Evolutionary conservation across 169 alveolate species (phyloP), one percentile per base, ranked within the genome.

Genomic region (Blepharisma undulans): DNA sequence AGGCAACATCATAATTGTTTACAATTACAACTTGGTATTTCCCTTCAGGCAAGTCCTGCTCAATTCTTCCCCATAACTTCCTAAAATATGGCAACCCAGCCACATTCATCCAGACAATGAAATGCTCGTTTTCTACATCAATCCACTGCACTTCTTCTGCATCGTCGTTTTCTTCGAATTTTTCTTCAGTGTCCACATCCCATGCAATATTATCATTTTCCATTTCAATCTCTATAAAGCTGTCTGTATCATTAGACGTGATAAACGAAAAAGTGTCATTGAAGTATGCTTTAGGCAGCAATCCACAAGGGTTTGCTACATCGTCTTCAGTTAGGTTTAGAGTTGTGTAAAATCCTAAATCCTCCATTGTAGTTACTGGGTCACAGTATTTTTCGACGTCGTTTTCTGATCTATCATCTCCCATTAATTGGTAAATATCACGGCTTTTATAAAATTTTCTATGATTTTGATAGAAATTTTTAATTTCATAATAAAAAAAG

Each of bases 221-320:
- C 32, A 94, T 93, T 6, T 30, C n/a, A 36, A 97, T 86, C n/a
- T 85, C 74, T 25, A 48, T 48, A 48, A 48, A 48, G 14, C 66
- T 48, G 10, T 7, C 32, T 10, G 76, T 87, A 32, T 71, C 92
- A 2, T 25, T 48, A 78, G 86, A 89, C 36, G 60, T 92, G 82
- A 30, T 84, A 88, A 91, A 87, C 89, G 76, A 78, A 78, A 36
- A 86, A 87, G 90, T 91, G 90, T 92, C 96, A 91, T 91, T 94
- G 86, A 95, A 94, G 77, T 32, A 91, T 48, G 96, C 92, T 89
- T 94, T 95, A 7, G 98, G 98, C n/a, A 97, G 93, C n/a, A 97
- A 71, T 5, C 98, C 98, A 92, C 98, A 96, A 0, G 98, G 98
- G 86, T 91, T 87, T 0, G 98, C 98, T 12, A 92, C 74, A 25